Evolutionary conservation across 2,329 filamentous ascomycete genomes (phyloP).

Genomic region (Talaromyces sp.): DNA sequence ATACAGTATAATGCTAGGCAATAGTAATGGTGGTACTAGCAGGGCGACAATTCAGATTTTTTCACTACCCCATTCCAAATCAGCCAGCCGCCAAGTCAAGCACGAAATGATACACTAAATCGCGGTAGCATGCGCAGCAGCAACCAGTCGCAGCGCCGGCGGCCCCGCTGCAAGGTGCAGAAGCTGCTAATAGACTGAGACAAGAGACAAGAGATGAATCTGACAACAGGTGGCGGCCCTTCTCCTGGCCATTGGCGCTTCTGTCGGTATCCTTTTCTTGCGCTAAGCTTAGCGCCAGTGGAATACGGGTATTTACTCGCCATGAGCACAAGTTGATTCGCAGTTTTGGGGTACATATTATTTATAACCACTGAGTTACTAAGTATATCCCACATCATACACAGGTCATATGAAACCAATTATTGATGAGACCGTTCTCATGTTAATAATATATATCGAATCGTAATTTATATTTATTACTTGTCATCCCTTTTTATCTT

Average conservation of each 20-base stretch:
- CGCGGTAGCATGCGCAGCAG: not conserved
- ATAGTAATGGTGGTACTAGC: too few relatives aligned
- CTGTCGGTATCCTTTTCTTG: not conserved
- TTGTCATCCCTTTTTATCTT: too few relatives aligned
- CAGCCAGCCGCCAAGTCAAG: not conserved
- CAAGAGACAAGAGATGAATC: not conserved
- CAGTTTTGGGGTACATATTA: too few relatives aligned
- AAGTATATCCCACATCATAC: too few relatives aligned
- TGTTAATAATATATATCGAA: too few relatives aligned
- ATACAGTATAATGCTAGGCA: not conserved
- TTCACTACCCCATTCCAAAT: not conserved
- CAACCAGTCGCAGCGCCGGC: too few relatives aligned
- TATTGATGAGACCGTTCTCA: not conserved
- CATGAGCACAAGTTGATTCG: too few relatives aligned
- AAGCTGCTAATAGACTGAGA: not conserved
- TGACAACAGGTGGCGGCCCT: not conserved
- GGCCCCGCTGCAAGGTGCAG: not conserved
- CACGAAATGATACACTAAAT: not conserved
- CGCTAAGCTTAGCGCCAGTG: not conserved
- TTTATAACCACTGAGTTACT: too few relatives aligned
- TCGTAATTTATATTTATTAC: too few relatives aligned
- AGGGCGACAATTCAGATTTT: not conserved
- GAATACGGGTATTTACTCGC: not conserved
- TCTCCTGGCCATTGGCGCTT: not conserved
- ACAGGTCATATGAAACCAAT: too few relatives aligned